These are phyloP conservation scores for Candida coquimbonensis DNA, from an alignment of 805 yeast species.

Conservation along the genomic window DNA sequence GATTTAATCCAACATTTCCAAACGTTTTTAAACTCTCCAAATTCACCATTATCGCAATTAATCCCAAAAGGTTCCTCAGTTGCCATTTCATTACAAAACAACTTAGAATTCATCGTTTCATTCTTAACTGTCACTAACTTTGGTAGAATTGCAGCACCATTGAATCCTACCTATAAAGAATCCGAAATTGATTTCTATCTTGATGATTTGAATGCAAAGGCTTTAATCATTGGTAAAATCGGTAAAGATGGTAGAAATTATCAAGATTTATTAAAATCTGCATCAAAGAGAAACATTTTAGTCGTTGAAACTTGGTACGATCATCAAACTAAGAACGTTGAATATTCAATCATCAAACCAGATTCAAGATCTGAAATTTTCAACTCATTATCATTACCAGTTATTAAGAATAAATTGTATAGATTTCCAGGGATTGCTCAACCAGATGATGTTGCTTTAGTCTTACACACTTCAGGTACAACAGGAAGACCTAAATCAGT, in stretches of 20 bases:
- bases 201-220: constrained; percentile 50
- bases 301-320: constrained; percentile 49
- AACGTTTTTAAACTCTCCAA: constrained; percentile 33
- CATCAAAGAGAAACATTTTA: constrained; percentile 38
- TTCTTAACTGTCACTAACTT: constrained; percentile 53
- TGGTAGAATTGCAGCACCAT: constrained; percentile 58
- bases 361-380: constrained; percentile 22
- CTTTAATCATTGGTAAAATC: constrained; percentile 45
- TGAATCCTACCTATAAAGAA: constrained; percentile 56
- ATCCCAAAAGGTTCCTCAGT: constrained; percentile 37
- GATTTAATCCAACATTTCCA: constrained; percentile 42
- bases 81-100: constrained; percentile 56
- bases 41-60: constrained; percentile 34
- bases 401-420: constrained; percentile 23
- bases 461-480: constrained; percentile 69
- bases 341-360: constrained; percentile 28
- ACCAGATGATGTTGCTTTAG: constrained; percentile 52
- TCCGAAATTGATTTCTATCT: constrained; percentile 59
- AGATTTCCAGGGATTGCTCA: constrained; percentile 36
- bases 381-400: constrained; percentile 23
- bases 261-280: constrained; percentile 43
- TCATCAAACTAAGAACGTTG: constrained; percentile 33
- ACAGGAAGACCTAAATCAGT: constrained; percentile 75
- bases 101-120: constrained; percentile 48
- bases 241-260: constrained; percentile 33